Base-by-base conservation (phyloP, 352 stramenopile genomes). In the Pythium sukuiense region DNA sequence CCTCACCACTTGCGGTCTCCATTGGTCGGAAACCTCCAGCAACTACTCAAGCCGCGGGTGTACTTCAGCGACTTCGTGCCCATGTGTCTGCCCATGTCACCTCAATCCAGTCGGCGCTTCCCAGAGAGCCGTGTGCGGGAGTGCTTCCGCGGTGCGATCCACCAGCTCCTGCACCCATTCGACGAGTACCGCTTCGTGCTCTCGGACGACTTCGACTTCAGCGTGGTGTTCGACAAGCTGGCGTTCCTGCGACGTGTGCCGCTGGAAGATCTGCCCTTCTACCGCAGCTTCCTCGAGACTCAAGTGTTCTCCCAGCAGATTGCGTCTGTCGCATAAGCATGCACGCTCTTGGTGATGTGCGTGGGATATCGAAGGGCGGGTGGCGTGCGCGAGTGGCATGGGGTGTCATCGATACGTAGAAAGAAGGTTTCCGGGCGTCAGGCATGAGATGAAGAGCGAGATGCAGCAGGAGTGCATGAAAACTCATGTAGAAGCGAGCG, bases 231-330 rank as follows among this genome's bases (percentile, higher is more conserved):
- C 65, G 87, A 95, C 59, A 84, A 80, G 30, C 71, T 88, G 12
- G 80, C 77, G 6, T 95, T 92, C 67, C 59, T 92, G 45, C 77
- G 70, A 37, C 70, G 66, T n/a, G 61, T 91, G 41, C 80, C 79
- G 3, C 27, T 73, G 6, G 64, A 72, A n/a, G 83, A 92, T 37
- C 73, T 82, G 55, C 70, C 65, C 8, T 95, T 95, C 58, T 95
- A 85, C 64, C 81, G 80, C 58, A 79, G 63, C 56, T 95, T 95
- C 64, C 67, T 95, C 6, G 86, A 95, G 73, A 95, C 87, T 37
- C 87, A 95, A 70, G 71, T 95, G 13, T 95, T 95, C 49, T 93
- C 85, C 18, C 85, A 95, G 37, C 76, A 90, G 71, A 93, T 95
- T 39, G 83, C 87, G 16, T 88, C 81, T 0, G 82, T 91, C 33